These are phyloP conservation scores for Periconia digitata DNA, from an alignment of 2,329 filamentous ascomycete species.

Conservation along the genomic window DNA sequence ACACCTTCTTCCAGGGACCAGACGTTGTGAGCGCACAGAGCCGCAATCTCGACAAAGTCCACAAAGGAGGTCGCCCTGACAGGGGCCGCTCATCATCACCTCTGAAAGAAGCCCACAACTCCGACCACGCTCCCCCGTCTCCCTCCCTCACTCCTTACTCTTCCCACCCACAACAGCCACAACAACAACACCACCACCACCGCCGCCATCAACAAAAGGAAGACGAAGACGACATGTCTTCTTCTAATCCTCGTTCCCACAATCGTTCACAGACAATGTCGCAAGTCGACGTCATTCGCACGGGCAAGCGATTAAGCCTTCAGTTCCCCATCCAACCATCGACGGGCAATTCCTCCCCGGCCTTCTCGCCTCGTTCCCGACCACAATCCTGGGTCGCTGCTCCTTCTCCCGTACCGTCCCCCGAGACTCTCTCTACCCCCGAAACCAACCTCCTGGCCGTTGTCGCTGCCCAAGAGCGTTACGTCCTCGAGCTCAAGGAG, in stretches of 20 bases:
- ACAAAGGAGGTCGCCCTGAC: too few relatives aligned
- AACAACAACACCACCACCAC: too few relatives aligned
- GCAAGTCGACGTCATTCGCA: conserved; percentile 35
- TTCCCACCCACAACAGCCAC: conserved; percentile 15
- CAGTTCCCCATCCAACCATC: conserved; percentile 52
- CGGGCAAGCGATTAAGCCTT: conserved; percentile 51
- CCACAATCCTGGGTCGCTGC: conserved; percentile 44
- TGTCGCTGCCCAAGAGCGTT: conserved; percentile 87
- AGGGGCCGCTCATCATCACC: conserved; percentile 15
- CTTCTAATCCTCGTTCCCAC: conserved; percentile 28
- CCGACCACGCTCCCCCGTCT: conserved; percentile 5
- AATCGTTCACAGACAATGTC: conserved; percentile 38
- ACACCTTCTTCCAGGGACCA: conserved; percentile 22
- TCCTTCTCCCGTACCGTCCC: conserved; percentile 29
- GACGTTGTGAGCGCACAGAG: conserved; percentile 32
- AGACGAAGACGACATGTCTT: background rate
- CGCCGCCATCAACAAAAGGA: background rate
- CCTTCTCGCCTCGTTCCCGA: conserved; percentile 36
- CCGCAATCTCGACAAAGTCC: conserved; percentile 30
- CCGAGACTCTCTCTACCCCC: conserved; percentile 26
- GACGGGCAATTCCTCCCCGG: conserved; percentile 34
- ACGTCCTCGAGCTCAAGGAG: conserved; percentile 86
- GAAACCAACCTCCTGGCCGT: conserved; percentile 71
- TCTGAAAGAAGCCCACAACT: conserved; percentile 13
- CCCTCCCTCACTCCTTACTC: conserved; percentile 16